Evolutionary conservation across 805 yeast species (phyloP), one percentile per base, ranked within the genome.

Genomic region (Nakazawaea ishiwadae): DNA sequence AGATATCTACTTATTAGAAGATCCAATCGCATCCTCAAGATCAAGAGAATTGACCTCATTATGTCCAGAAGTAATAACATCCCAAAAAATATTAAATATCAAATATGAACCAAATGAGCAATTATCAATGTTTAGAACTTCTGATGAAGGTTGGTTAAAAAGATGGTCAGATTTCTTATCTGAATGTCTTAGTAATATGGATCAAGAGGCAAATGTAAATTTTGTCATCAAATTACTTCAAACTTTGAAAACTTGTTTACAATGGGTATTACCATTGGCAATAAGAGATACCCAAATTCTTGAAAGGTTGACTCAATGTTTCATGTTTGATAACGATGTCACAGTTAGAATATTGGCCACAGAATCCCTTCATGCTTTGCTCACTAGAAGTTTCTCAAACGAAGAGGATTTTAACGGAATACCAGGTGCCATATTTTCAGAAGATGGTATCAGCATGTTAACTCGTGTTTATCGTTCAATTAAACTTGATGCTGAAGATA

Each of bases 1-100:
- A 62, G 99, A 93, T 56, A 78, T 93, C 9, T 93, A 88, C 56
- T 67, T 95, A 39, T 69, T 93, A 36, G 98, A 93, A 50, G 99
- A 93, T 56, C 84, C 96, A 18, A 76, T 88, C 16, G 96, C 96
- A 2, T 71, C 90, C 26, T 83, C 79, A 50, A 72, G 98, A 53
- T 77, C 83, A 43, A 72, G 78, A n/a, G 73, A 84, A 1, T 71
- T 91, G 29, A 82, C 84, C 38, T 88, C 95, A 24, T 73, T 88
- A 37, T 83, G 96, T 56, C 85, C 91, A 5, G 86, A 89, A 60
- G 76, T 90, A 15, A 79, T 88, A 7, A 79, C 95, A 1, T 84
- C 96, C 0, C 78, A 77, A 44, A 66, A 69, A 5, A 73, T 84
- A 3, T 71, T 90, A 48, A 72, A 77, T 27, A 55, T 69, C 36